A percentile compares a stretch with the other conserved stretches of the same genome.
Conservation (phyloP, 441 rosid species). For the Viola pubescens region DNA sequence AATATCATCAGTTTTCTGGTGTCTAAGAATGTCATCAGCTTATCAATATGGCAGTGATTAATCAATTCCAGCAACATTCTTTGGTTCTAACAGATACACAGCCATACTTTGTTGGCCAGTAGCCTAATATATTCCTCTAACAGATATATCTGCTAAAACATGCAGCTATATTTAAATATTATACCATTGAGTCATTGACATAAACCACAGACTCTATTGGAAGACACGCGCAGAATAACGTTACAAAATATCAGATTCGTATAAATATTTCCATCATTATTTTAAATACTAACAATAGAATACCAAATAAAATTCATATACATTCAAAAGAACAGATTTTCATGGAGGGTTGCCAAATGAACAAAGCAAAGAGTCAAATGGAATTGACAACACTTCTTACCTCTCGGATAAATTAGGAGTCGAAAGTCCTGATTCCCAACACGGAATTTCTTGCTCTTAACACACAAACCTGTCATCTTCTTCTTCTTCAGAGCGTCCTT, state of each 20-base stretch:
- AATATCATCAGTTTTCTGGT: neutral
- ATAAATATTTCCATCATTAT: neutral
- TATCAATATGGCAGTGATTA: neutral
- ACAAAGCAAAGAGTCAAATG: constrained; percentile 1
- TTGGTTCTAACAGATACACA: neutral
- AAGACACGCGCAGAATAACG: too few species aligned
- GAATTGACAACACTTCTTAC: constrained; percentile 26
- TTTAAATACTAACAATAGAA: too few species aligned
- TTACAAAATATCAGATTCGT: neutral
- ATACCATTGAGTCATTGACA: too few species aligned
- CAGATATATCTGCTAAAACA: neutral
- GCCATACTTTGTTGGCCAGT: neutral
- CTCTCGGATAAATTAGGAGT: constrained; percentile 83
- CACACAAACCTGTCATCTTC: constrained; percentile 73
- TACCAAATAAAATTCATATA: neutral
- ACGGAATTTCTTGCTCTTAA: constrained; percentile 74
- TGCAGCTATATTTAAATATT: neutral
- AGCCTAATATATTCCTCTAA: neutral
- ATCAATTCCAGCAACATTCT: neutral
- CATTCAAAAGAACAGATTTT: neutral
- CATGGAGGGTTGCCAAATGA: neutral
- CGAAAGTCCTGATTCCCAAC: constrained; percentile 76
- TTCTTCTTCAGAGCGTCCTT: constrained; percentile 76
- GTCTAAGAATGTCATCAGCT: too few species aligned
- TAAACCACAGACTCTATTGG: too few species aligned